These are phyloP conservation scores for Fusarium agapanthi DNA, from an alignment of 2,329 filamentous ascomycete species.

Conservation along the genomic window DNA sequence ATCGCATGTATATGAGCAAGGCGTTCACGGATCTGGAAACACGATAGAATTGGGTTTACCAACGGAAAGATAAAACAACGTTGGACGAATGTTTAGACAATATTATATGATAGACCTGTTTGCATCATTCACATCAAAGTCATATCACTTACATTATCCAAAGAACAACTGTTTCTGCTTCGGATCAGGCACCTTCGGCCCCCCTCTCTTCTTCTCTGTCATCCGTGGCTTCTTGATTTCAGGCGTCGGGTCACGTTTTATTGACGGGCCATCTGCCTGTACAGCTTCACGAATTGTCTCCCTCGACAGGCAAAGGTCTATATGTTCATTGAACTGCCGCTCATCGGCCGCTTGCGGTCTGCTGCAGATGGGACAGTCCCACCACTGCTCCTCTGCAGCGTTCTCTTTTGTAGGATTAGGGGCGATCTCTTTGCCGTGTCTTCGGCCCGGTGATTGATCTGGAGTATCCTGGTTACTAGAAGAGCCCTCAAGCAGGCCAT, in stretches of 20 bases:
- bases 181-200: slow-evolving; percentile 50
- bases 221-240: slow-evolving; percentile 50
- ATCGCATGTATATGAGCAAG: slow-evolving; percentile 2
- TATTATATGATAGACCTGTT: slow-evolving; percentile 8
- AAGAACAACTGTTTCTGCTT: slow-evolving; percentile 64
- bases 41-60: slow-evolving; percentile 5
- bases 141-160: slow-evolving; percentile 44
- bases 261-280: slow-evolving; percentile 57
- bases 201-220: slow-evolving; percentile 52
- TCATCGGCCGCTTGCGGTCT: slow-evolving; percentile 80
- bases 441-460: slow-evolving; percentile 18
- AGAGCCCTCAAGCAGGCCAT: slow-evolving; percentile 13
- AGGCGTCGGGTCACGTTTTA: slow-evolving; percentile 45
- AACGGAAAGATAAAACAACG: neutral
- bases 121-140: slow-evolving; percentile 3
- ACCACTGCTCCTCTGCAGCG: slow-evolving; percentile 61
- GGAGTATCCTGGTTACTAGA: slow-evolving; percentile 15
- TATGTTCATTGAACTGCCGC: slow-evolving; percentile 84
- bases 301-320: slow-evolving; percentile 88
- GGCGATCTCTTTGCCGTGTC: slow-evolving; percentile 62
- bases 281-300: slow-evolving; percentile 87
- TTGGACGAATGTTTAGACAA: neutral
- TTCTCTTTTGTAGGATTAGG: slow-evolving; percentile 53
- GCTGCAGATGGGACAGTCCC: slow-evolving; percentile 90
- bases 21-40: slow-evolving; percentile 23